Evolutionary conservation across 2,329 filamentous ascomycete species (phyloP).

Genomic region (Fusarium hainanense): DNA sequence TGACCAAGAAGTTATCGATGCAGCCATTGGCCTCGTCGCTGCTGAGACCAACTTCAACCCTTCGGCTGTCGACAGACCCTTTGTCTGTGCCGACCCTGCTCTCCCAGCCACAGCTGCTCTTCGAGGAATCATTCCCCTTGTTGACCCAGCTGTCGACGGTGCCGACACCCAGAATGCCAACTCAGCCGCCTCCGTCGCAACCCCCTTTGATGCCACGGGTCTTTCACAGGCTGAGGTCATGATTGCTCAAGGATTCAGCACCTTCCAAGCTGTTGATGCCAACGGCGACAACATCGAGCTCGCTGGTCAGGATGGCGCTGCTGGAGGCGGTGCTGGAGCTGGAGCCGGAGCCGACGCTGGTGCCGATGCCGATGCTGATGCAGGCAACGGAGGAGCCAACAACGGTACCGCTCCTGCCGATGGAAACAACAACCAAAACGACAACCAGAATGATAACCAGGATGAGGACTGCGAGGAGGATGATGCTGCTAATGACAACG

Average conservation of each 20-base stretch:
- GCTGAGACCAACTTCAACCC: constrained; percentile 81
- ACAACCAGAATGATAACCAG: not conserved
- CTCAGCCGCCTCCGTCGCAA: constrained; percentile 61
- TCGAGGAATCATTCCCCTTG: constrained; percentile 73
- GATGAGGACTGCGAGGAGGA: constrained; percentile 9
- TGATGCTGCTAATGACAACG: not conserved
- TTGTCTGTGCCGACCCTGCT: constrained; percentile 71
- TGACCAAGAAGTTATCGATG: constrained; percentile 68
- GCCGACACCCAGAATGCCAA: constrained; percentile 70
- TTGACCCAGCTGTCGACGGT: constrained; percentile 72
- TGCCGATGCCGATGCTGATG: constrained; percentile 4
- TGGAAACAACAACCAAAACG: constrained; percentile 1
- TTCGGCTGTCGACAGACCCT: constrained; percentile 68
- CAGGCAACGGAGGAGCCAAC: constrained; percentile 12
- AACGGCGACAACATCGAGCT: constrained; percentile 49
- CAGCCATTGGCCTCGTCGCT: constrained; percentile 70
- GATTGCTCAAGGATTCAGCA: constrained; percentile 69
- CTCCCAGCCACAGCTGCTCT: constrained; percentile 71
- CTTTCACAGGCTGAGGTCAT: constrained; percentile 74
- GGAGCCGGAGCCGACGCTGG: constrained; percentile 34
- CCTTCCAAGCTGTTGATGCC: constrained; percentile 61
- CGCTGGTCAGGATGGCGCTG: constrained; percentile 52
- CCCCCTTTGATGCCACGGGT: constrained; percentile 69
- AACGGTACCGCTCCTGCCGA: constrained; percentile 10
- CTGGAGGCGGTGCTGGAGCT: constrained; percentile 44